Evolutionary conservation across 257 asterid genomes (phyloP), one percentile per base, ranked within the genome.

Genomic region (Echium plantagineum): DNA sequence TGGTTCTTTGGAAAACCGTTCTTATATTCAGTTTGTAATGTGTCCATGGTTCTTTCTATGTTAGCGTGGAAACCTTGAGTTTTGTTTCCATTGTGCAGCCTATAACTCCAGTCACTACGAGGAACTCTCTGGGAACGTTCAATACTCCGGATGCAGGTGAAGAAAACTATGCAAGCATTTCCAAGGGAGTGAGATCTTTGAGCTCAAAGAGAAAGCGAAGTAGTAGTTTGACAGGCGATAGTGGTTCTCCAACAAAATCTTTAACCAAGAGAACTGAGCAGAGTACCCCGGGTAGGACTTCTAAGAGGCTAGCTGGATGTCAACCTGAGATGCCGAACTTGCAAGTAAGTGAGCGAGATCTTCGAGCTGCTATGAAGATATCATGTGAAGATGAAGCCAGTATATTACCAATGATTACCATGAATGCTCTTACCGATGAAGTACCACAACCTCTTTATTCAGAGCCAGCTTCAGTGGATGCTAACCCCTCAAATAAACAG

Each of bases 51-150:
- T 35, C 3, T 8, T 35, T 8, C 47, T 35, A 35, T 35, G 15
- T 35, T 13, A 57, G 51, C 3, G 32, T 66, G 55, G 15, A 60
- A 22, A 32, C 20, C 15, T 22, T 62, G 56, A 49, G 21, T 62
- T 63, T 51, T 49, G 54, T 60, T 69, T 21, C 60, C 58, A 35
- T 42, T 75, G 47, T 59, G 60, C 61, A 82, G 94, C 59, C 85
- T 69, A 52, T 80, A 52, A 55, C 51, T 66, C 74, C 46, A 48
- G 63, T 31, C 16, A 78, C 62, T 62, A 73, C 66, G 69, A 58
- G 47, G 69, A 35, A 71, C 9, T 62, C 10, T 59, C 53, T 67
- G 49, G 21, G 60, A 24, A 19, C 51, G 49, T 24, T 3, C 26
- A 24, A 3, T 24, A 24, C 26, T 8, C 69, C 52, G 49, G 66